Conservation (phyloP, 768 basidiomycete genomes). For the Leccinum olivaceopallidum region DNA sequence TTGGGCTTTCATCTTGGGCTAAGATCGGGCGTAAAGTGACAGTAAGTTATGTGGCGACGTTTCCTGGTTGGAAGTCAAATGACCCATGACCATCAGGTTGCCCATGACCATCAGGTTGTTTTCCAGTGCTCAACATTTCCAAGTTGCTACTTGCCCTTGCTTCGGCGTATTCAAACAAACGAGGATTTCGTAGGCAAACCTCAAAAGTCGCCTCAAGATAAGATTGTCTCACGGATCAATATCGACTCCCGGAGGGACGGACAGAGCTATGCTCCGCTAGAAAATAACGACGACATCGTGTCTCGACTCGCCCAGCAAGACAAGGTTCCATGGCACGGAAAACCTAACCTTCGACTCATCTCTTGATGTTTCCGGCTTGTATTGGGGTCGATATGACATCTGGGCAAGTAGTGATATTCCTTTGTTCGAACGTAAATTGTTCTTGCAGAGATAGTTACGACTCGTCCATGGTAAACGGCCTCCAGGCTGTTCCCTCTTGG, state of each 20-base stretch:
- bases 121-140: not conserved
- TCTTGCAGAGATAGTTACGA: not conserved
- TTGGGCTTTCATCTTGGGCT: no score
- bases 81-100: not conserved
- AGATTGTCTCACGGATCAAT: not conserved
- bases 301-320: not conserved
- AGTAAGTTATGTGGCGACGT: not conserved
- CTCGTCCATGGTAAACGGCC: not conserved
- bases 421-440: slow-evolving; percentile 17
- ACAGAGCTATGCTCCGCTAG: not conserved
- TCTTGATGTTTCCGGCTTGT: not conserved
- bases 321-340: slow-evolving; percentile 48
- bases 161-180: not conserved
- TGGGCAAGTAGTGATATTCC: not conserved
- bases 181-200: not conserved
- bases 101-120: no score
- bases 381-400: not conserved
- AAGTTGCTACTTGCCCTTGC: not conserved
- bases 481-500: not conserved
- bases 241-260: not conserved
- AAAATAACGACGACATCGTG: not conserved
- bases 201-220: not conserved
- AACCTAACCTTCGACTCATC: slow-evolving; percentile 38
- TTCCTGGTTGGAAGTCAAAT: not conserved
- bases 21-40: no score